Conservation (phyloP, 345 rosid species). For the Eucalyptus regnans region DNA sequence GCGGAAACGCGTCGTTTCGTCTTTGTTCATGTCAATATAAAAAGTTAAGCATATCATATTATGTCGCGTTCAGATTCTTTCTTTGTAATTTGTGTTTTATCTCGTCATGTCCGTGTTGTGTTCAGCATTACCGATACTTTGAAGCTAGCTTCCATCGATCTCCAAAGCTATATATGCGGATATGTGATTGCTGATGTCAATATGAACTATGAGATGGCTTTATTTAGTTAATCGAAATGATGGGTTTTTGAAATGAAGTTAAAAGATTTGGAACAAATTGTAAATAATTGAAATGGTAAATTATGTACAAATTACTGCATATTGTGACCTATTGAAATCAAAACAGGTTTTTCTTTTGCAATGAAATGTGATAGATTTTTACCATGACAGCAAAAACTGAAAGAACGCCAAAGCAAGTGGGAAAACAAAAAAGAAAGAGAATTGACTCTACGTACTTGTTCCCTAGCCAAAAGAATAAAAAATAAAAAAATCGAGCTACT, state of each 20-base stretch:
- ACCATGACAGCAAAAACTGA: background rate
- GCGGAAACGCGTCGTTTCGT: background rate
- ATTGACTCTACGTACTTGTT: background rate
- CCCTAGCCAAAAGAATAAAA: too few species aligned
- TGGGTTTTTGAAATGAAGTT: background rate
- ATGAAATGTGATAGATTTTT: background rate
- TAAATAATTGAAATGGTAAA: background rate
- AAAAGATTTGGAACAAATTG: background rate
- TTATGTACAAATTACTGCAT: background rate
- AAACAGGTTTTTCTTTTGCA: background rate
- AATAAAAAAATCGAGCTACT: too few species aligned
- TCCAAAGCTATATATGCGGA: background rate
- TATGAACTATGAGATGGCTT: background rate
- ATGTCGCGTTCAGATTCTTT: accelerated
- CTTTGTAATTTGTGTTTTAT: background rate
- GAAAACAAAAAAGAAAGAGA: background rate
- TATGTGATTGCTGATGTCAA: background rate
- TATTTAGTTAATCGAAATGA: background rate
- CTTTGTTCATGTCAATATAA: accelerated
- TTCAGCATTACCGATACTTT: background rate
- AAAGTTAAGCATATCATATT: accelerated
- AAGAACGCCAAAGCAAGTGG: background rate
- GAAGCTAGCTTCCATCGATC: background rate
- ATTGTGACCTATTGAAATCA: background rate
- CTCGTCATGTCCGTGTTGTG: accelerated